Conservation (phyloP, 805 yeast species). For the Clavispora santaluciae region DNA sequence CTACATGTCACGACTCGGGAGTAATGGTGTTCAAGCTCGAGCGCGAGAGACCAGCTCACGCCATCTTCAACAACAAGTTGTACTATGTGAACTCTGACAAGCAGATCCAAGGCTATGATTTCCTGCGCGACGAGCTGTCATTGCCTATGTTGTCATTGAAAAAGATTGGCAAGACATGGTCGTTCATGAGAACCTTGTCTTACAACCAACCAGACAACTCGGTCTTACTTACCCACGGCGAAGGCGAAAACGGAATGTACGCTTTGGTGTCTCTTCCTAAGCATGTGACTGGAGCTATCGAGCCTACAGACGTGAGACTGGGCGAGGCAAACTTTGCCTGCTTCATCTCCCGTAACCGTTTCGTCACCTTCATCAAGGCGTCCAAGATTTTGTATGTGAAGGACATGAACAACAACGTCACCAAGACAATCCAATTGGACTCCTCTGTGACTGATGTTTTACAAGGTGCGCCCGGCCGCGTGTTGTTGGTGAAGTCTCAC, state of each 20-base stretch:
- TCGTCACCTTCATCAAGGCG: constrained; percentile 69
- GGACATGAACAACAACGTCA: constrained; percentile 74
- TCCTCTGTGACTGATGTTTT: constrained; percentile 66
- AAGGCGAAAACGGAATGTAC: constrained; percentile 60
- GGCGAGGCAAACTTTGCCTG: constrained; percentile 84
- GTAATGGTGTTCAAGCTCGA: constrained; percentile 96
- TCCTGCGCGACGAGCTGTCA: constrained; percentile 55
- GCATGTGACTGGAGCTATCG: constrained; percentile 89
- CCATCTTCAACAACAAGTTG: constrained; percentile 66
- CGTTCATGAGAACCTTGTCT: constrained; percentile 75
- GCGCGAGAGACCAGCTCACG: constrained; percentile 94
- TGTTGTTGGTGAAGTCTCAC: constrained; percentile 67
- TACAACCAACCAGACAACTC: constrained; percentile 92
- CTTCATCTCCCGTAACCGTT: constrained; percentile 92
- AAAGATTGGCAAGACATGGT: constrained; percentile 81
- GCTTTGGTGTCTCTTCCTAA: constrained; percentile 76
- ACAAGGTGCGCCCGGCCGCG: constrained; percentile 76
- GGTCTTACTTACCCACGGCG: constrained; percentile 75
- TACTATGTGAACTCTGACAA: constrained; percentile 77
- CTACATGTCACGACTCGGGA: constrained; percentile 95
- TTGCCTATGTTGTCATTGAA: constrained; percentile 80
- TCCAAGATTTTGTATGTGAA: constrained; percentile 71
- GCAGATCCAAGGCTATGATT: constrained; percentile 79
- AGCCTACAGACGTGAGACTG: constrained; percentile 72
- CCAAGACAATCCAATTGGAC: constrained; percentile 75